Evolutionary conservation across 2,329 filamentous ascomycete genomes (phyloP).

Genomic region (Apiospora pterosperma): DNA sequence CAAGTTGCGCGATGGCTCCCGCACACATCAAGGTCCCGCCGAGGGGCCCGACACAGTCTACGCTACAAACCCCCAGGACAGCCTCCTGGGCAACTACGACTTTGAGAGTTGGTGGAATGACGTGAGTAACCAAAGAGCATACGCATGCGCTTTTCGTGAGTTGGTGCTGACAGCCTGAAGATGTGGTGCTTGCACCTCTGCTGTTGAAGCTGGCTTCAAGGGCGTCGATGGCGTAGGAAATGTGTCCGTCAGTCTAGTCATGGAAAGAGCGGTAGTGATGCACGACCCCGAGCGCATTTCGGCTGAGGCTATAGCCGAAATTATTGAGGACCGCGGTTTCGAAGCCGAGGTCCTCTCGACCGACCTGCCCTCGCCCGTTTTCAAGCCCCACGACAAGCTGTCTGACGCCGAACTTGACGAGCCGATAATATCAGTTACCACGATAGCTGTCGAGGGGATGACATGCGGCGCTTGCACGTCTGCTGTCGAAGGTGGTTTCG

Average conservation of each 20-base stretch:
- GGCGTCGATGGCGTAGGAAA: constrained; percentile 75
- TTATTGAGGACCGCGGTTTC: constrained; percentile 89
- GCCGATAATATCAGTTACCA: constrained; percentile 59
- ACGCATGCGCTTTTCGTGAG: not conserved
- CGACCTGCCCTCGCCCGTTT: constrained; percentile 60
- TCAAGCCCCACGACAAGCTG: constrained; percentile 34
- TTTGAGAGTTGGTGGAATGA: constrained; percentile 85
- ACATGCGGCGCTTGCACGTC: constrained; percentile 89
- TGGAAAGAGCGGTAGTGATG: constrained; percentile 92
- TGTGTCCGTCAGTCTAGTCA: constrained; percentile 89
- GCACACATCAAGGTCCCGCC: constrained; percentile 44
- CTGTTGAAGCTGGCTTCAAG: constrained; percentile 90
- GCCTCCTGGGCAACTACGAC: constrained; percentile 85
- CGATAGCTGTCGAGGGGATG: constrained; percentile 80
- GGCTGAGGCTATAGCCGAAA: constrained; percentile 74
- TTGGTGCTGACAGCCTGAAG: constrained; percentile 34
- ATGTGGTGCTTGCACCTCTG: constrained; percentile 91
- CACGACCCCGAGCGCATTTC: constrained; percentile 76
- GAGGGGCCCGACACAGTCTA: constrained; percentile 28
- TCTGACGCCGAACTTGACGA: constrained; percentile 32
- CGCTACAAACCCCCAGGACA: constrained; percentile 34
- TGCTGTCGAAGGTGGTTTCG: constrained; percentile 77
- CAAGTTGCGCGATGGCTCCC: constrained; percentile 43
- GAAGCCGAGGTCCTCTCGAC: constrained; percentile 86
- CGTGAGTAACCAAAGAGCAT: constrained; percentile 46